Percentiles rank a stretch among this genome's conserved stretches.
Conservation (phyloP, 2,329 filamentous ascomycete species). For the Lachnum nothofagi region DNA sequence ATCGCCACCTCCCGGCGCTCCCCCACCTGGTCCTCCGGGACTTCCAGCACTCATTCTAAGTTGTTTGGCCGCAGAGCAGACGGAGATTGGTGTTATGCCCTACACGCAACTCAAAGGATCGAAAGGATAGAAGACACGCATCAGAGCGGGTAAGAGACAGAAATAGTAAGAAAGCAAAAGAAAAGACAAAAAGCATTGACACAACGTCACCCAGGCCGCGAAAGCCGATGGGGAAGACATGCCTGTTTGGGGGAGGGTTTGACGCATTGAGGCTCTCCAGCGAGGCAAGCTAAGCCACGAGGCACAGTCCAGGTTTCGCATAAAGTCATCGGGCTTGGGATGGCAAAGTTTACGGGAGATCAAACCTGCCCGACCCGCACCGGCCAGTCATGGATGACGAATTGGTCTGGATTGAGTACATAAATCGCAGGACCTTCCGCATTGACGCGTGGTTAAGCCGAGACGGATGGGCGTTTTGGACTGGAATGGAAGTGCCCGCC, state of each 20-base stretch:
- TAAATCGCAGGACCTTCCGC: too few relatives aligned
- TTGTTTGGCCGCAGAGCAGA: not conserved
- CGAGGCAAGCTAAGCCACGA: not conserved
- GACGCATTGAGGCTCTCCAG: not conserved
- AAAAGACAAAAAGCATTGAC: not conserved
- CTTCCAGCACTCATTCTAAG: not conserved
- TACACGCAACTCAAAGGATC: not conserved
- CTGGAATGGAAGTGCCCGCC: not conserved
- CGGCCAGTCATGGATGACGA: not conserved
- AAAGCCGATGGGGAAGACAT: not conserved
- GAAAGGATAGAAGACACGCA: not conserved
- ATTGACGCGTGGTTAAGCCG: not conserved
- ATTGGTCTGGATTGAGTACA: too few relatives aligned
- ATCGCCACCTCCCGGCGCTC: not conserved
- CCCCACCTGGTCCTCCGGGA: not conserved
- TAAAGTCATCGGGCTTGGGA: not conserved
- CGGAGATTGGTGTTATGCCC: conserved; percentile 6
- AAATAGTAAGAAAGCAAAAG: not conserved
- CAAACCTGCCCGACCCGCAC: not conserved
- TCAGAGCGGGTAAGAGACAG: not conserved
- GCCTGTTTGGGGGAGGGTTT: not conserved
- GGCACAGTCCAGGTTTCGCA: not conserved
- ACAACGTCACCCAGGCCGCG: not conserved
- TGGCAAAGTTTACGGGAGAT: not conserved
- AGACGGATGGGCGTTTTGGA: not conserved